Base-by-base conservation (phyloP, 768 basidiomycete species). In the Podaxis sp. region DNA sequence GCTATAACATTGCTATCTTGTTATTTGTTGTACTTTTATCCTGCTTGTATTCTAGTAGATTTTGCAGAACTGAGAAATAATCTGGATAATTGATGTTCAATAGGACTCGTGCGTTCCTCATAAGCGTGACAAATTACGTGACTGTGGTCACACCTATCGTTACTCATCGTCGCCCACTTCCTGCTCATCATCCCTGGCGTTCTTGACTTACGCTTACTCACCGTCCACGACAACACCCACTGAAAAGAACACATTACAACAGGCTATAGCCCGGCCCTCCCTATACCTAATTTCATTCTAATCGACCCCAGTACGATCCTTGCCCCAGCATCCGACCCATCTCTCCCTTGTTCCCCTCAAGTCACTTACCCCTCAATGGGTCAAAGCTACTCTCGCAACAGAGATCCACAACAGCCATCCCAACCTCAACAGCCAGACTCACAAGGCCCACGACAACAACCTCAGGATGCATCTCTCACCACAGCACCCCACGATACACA, bases 331-430 rank as follows among this genome's bases (percentile, higher is more conserved):
- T 44, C n/a, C 42, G 14, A 18, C 7, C 42, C 18, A 44, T 44
- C 42, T 44, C n/a, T 44, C 7, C 42, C 42, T 2, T 25, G 4
- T 14, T 25, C 47, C 47, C 21, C 3, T 48, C 25, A 27, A 23
- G 18, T 42, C 42, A 27, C 56, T 3, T 25, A 10, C 27, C 51
- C 36, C 44, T 59, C 47, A 47, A 67, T 67, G 67, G 67, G 67
- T 14, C 67, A 67, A 63, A 65, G 54, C 42, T 53, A 23, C 40
- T 67, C 67, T 35, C 58, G 65, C 27, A 47, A 56, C 50, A 55
- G 55, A 14, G 48, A 44, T 57, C 53, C 13, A 37, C 47, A 35
- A 16, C 51, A 32, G 14, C 25, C 55, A 18, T 18, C 18, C 16
- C 57, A 50, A 50, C 18, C 47, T 44, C 36, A 13, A 47, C 40